Conservation (phyloP, 495 filamentous ascomycete genomes). For the Neurospora sp. region DNA sequence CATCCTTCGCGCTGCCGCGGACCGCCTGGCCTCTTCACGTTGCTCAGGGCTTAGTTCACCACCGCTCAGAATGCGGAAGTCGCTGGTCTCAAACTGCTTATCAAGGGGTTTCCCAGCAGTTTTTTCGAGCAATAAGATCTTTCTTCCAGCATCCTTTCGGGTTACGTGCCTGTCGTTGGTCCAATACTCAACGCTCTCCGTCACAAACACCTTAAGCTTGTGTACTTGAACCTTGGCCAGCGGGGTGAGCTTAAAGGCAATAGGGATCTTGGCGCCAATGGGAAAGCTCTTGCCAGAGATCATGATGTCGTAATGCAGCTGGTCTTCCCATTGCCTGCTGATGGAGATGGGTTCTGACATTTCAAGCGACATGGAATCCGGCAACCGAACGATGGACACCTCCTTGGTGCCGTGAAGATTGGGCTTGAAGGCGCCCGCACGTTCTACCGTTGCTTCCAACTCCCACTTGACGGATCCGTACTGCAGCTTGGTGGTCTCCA, state of each 20-base stretch:
- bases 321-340: constrained; percentile 94
- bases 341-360: constrained; percentile 95
- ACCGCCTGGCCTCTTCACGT: constrained; percentile 29
- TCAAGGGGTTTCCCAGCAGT: constrained; percentile 68
- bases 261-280: constrained; percentile 82
- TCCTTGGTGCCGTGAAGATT: constrained; percentile 82
- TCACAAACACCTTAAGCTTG: constrained; percentile 89
- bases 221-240: constrained; percentile 95
- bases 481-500: constrained; percentile 86
- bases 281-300: constrained; percentile 98
- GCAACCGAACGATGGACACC: constrained; percentile 76
- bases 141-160: constrained; percentile 72
- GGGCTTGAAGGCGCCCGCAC: constrained; percentile 83
- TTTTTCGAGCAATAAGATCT: constrained; percentile 86
- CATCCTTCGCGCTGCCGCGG: constrained; percentile 29
- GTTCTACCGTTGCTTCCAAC: constrained; percentile 77
- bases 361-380: constrained; percentile 85
- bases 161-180: constrained; percentile 80
- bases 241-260: constrained; percentile 94
- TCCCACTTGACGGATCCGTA: constrained; percentile 84
- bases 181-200: constrained; percentile 91
- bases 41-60: constrained; percentile 52
- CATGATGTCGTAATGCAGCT: constrained; percentile 96
- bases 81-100: constrained; percentile 69
- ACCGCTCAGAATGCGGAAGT: constrained; percentile 68